Evolutionary conservation across 2,329 filamentous ascomycete species (phyloP).

Genomic region (Parastagonospora nodorum): DNA sequence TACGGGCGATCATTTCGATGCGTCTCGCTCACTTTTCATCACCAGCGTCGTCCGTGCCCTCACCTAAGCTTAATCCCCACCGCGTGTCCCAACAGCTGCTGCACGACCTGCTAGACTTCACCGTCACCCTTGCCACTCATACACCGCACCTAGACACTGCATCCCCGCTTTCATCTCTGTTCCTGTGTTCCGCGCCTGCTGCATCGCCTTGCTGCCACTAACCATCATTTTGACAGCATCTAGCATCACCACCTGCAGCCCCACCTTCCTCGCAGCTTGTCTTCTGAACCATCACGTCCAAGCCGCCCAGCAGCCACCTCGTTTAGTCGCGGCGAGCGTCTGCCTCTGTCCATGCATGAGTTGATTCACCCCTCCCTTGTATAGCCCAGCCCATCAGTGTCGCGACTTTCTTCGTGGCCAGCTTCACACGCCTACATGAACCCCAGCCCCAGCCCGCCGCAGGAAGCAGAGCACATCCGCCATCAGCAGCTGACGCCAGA

Average conservation of each 20-base stretch:
- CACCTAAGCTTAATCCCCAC: slow-evolving; percentile 6
- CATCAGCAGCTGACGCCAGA: slow-evolving; percentile 71
- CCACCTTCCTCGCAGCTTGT: slow-evolving; percentile 14
- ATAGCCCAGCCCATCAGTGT: slow-evolving; percentile 4
- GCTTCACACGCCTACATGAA: slow-evolving; percentile 56
- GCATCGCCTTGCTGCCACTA: slow-evolving; percentile 4
- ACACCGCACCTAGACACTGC: slow-evolving; percentile 13
- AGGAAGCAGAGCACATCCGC: slow-evolving; percentile 64
- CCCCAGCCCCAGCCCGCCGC: slow-evolving; percentile 58
- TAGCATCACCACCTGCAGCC: slow-evolving; percentile 9
- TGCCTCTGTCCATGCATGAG: slow-evolving; percentile 25
- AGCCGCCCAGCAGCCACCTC: slow-evolving; percentile 5
- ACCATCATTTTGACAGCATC: slow-evolving; percentile 15
- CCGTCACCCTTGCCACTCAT: slow-evolving; percentile 18
- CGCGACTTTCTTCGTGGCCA: slow-evolving; percentile 18
- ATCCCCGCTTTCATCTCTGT: slow-evolving; percentile 5
- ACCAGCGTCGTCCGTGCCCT: not conserved
- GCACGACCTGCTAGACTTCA: slow-evolving; percentile 15
- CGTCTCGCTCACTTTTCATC: not conserved
- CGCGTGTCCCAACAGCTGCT: slow-evolving; percentile 23
- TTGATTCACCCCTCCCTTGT: slow-evolving; percentile 13
- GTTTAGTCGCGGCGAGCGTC: slow-evolving; percentile 22
- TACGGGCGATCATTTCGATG: not conserved
- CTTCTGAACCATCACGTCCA: slow-evolving; percentile 4
- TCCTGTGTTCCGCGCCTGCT: slow-evolving; percentile 5